Base-by-base conservation (phyloP, 2,329 filamentous ascomycete genomes). In the Hypoxylon sp. region DNA sequence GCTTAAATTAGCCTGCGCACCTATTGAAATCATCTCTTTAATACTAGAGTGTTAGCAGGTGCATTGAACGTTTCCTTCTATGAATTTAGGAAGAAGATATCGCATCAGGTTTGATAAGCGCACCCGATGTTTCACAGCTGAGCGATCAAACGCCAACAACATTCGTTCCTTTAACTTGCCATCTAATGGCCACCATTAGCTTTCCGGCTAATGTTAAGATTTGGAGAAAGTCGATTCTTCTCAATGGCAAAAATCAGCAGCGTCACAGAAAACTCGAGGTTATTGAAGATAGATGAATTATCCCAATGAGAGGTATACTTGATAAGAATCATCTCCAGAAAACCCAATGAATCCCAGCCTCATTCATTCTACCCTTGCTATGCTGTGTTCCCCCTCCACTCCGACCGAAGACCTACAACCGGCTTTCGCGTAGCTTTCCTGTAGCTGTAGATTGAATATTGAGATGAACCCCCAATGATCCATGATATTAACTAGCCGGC, bases 311-410 rank as follows among this genome's bases (percentile, higher is more conserved):
- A 61, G 25, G 38, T 61, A 50, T 45, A 45, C 21, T 53, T 52
- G 28, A 65, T 41, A 68, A 68, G 55, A 68, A 60, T 60, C 52
- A 61, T 63, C 60, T 66, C 30, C 60, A 68, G 52, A 69, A 67
- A 62, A 53, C 65, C 60, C 58, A 69, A 63, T 55, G 32, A 62
- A 64, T 51, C 53, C 59, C 63, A 63, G 46, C 60, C 56, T 58
- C 60, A 57, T 60, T 59, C 60, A 66, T 60, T 60, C 62, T 59
- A 63, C 62, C 58, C 23, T 63, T 57, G 57, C 61, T 65, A 64
- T 68, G 63, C 67, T 66, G 46, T 56, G 38, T 50, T 60, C 50
- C 36, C 60, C 50, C 50, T 52, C 56, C 56, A 45, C 57, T 57
- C 63, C 19, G 36, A 65, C 63, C 62, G 62, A 65, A 70, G 68